Evolutionary conservation across 208 protist genomes (phyloP).

Genomic region (Lotmaria passim): DNA sequence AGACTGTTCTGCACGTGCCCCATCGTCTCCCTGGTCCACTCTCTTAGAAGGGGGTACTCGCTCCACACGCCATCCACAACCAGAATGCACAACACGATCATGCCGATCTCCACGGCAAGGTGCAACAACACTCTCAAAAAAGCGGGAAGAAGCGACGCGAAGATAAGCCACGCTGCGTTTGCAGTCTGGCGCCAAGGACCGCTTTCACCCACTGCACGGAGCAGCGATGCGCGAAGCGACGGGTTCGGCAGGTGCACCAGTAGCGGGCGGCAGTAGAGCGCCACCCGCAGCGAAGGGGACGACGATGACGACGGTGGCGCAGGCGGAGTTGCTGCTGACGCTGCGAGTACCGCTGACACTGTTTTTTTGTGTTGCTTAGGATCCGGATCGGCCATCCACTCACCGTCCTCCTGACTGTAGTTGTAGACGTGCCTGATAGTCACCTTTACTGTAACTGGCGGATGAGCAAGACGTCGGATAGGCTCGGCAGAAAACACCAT

Average conservation of each 20-base stretch:
- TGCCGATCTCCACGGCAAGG: neutral
- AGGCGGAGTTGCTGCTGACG: neutral
- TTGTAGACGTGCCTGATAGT: constrained; percentile 23
- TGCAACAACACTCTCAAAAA: neutral
- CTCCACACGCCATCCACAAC: constrained; percentile 7
- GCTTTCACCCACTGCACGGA: constrained; percentile 4
- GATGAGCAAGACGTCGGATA: neutral
- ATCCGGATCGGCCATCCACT: neutral
- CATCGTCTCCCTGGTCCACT: neutral
- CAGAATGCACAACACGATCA: constrained; percentile 6
- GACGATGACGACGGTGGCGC: neutral
- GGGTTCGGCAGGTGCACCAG: constrained; percentile 22
- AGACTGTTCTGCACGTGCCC: neutral
- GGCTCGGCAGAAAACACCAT: neutral
- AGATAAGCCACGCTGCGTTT: neutral
- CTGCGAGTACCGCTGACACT: neutral
- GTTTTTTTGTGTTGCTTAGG: neutral
- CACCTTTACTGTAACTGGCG: constrained; percentile 7
- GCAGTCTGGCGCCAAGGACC: neutral
- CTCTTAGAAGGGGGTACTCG: constrained; percentile 1
- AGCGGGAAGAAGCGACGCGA: neutral
- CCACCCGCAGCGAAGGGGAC: constrained; percentile 5
- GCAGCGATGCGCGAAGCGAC: constrained; percentile 7
- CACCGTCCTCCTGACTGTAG: constrained; percentile 1
- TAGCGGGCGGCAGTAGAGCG: constrained; percentile 30